Evolutionary conservation across 1,284 basidiomycete genomes (phyloP), one percentile per base, ranked within the genome.

Genomic region (Rhizoctonia solani): DNA sequence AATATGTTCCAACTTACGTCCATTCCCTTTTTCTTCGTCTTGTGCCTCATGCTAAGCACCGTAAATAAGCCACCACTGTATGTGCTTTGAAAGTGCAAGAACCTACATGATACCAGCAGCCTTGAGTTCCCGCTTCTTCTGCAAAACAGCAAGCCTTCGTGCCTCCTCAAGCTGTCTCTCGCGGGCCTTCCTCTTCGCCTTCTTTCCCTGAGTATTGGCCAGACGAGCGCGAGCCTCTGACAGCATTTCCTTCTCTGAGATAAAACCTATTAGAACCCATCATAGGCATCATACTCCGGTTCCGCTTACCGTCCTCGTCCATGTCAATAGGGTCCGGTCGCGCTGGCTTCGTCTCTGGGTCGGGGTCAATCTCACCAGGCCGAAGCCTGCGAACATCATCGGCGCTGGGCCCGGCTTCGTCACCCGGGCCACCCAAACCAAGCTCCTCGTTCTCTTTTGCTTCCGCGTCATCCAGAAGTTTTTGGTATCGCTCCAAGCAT

Each of bases 281-380:
- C n/a, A n/a, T n/a, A n/a, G n/a, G n/a, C n/a, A n/a, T n/a, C n/a
- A n/a, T n/a, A n/a, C n/a, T n/a, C n/a, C n/a, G n/a, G n/a, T n/a
- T n/a, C n/a, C n/a, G n/a, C n/a, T 70, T 70, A 90, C 92, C 92
- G 76, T 96, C 97, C 78, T 99, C 97, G 77, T 99, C 97, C 97
- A 99, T 99, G 79, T 99, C 97, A 74, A 99, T 97, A 4, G 97
- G 96, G 81, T 99, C 97, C 4, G 97, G 97, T 30, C 96, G 84
- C 1, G 97, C 97, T 54, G 97, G 93, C 76, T 98, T 96, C 11
- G 96, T 97, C 78, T 99, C 97, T 1, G 97, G 97, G 79, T 99
- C 95, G 1, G 97, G 95, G 77, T 99, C 97, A 73, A 99, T 96
- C 80, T 99, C 97, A 61, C 97, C 97, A 3, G 95, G 94, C 59